Conservation (phyloP, 2,329 filamentous ascomycete genomes). For the Neonectria neomacrospora region DNA sequence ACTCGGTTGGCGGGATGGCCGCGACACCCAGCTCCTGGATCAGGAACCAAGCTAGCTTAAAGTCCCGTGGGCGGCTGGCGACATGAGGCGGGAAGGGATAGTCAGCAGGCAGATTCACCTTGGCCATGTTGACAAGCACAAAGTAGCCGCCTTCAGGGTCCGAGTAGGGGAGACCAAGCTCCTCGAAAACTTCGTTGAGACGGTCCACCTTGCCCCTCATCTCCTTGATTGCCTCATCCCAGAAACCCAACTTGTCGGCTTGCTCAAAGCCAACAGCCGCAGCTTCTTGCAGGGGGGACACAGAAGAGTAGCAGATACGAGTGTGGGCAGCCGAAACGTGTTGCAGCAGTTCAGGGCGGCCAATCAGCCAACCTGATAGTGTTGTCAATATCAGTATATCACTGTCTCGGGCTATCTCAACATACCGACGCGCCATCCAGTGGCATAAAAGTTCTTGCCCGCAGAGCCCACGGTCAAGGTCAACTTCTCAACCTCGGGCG, state of each 20-base stretch:
- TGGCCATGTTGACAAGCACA: slow-evolving; percentile 91
- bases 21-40: slow-evolving; percentile 97
- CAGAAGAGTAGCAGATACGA: slow-evolving; percentile 93
- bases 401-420: slow-evolving; percentile 1
- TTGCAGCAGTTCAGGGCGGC: slow-evolving; percentile 87
- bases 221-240: slow-evolving; percentile 82
- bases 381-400: slow-evolving; percentile 9
- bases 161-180: slow-evolving; percentile 82
- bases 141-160: slow-evolving; percentile 98
- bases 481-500: slow-evolving; percentile 86
- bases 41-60: slow-evolving; percentile 94
- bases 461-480: slow-evolving; percentile 95
- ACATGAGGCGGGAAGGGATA: slow-evolving; percentile 94
- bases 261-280: slow-evolving; percentile 94
- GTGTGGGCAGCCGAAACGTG: slow-evolving; percentile 94
- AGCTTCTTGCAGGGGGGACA: slow-evolving; percentile 93
- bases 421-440: slow-evolving; percentile 87
- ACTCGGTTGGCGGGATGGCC: slow-evolving; percentile 95
- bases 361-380: slow-evolving; percentile 82
- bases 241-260: slow-evolving; percentile 87
- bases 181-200: slow-evolving; percentile 85
- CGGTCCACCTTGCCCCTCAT: slow-evolving; percentile 90
- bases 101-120: slow-evolving; percentile 82
- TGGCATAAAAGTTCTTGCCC: slow-evolving; percentile 98
- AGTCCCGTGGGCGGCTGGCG: slow-evolving; percentile 86